Percentiles rank a stretch among this genome's conserved stretches.
Evolutionary conservation across 805 yeast species (phyloP).

Genomic region (Suhomyces kilbournensis): DNA sequence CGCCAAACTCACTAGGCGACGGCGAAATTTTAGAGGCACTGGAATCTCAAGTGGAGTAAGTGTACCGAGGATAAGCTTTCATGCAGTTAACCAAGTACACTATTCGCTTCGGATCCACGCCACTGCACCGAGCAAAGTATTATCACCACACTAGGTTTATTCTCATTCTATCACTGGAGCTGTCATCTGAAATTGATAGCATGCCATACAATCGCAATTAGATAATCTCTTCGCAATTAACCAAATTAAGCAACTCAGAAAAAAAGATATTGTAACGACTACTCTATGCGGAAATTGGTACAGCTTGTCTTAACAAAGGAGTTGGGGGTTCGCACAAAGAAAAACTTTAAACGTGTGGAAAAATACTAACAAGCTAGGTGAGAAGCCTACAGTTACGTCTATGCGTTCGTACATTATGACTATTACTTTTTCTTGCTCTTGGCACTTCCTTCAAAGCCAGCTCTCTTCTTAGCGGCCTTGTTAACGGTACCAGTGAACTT

Average conservation of each 20-base stretch:
- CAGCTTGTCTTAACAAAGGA: not conserved
- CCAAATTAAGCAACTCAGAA: not conserved
- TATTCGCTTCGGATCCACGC: not conserved
- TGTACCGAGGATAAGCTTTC: not conserved
- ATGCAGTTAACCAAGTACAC: not conserved
- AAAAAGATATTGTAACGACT: not conserved
- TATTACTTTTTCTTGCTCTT: conserved; percentile 34
- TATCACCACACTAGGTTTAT: not conserved
- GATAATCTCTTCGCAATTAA: not conserved
- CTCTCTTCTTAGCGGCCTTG: conserved; percentile 53
- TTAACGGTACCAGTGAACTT: conserved; percentile 57
- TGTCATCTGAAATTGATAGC: not conserved
- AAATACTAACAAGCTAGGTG: not conserved
- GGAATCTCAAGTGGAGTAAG: not conserved
- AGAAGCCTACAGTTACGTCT: not conserved
- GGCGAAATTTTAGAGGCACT: not conserved
- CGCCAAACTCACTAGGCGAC: not conserved
- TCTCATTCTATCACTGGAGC: not conserved
- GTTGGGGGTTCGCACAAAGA: not conserved
- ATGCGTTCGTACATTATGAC: not conserved
- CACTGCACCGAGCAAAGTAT: not conserved
- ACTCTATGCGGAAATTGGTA: not conserved
- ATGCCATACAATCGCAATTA: not conserved
- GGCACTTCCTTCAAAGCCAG: conserved; percentile 88
- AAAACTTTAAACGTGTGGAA: not conserved